Base-by-base conservation (phyloP, 306 rosid genomes). In the Dalbergia oliveri region DNA sequence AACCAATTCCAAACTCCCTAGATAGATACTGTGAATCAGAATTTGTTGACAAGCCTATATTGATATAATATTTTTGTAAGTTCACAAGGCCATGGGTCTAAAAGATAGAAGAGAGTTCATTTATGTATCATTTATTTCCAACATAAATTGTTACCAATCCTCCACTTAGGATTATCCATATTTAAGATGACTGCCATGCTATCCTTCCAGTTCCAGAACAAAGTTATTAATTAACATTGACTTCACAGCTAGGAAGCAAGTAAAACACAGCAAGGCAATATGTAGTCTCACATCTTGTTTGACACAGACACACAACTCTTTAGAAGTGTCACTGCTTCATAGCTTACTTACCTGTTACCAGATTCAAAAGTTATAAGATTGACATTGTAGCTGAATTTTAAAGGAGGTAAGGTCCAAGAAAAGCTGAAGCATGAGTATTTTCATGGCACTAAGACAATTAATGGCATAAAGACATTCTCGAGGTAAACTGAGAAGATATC, bases 221-320 rank as follows among this genome's bases (percentile, higher is more conserved):
- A 34, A 59, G 71, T 60, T 33, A 33, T 8, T 13, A 33, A 53
- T 47, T 47, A 47, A 7, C 39, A 19, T 77, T 44, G 61, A 44
- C 53, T 16, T 19, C 15, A 51, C 53, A 59, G 34, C 15, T 43
- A 66, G 54, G 37, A 68, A 68, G 50, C 14, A 67, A 77, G 35
- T 6, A 67, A 12, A 66, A 41, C 58, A 23, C 37, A 54, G 21
- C 58, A 77, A 60, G 35, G 56, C 72, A 43, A 3, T 16, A 39
- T 8, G 44, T 12, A 33, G 61, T 31, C 23, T 16, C 43, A 26
- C 3, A 6, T 53, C 33, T 1, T 33, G 1, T 33, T 35, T 18
- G 31, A 53, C 31, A 53, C 31, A 51, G 10, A 21, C 23, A 50
- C 76, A 53, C 63, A 53, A 72, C 10, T 6, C 39, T 19, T 67